Evolutionary conservation across 306 rosid species (phyloP).

Genomic region (Cajanus cajan): DNA sequence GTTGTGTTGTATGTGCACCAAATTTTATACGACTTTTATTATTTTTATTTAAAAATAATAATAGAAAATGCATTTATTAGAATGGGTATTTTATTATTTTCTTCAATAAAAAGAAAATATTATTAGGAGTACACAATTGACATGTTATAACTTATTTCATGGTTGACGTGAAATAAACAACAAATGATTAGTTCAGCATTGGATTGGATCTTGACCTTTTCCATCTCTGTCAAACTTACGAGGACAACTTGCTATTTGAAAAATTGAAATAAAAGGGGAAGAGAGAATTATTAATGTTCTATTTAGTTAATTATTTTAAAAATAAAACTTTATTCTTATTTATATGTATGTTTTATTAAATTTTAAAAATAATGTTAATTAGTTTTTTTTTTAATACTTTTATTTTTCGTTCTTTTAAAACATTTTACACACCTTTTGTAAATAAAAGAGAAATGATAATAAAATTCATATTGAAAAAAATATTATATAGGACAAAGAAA

Average conservation of each 20-base stretch:
- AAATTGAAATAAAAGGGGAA: not conserved
- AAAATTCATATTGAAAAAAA: not conserved
- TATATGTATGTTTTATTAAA: not conserved
- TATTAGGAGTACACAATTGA: not conserved
- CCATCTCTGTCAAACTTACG: not conserved
- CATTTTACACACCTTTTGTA: not conserved
- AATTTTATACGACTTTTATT: not conserved
- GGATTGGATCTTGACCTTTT: conserved; percentile 28
- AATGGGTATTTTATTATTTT: not conserved
- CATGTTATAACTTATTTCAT: not conserved
- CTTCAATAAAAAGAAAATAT: not conserved
- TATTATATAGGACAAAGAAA: not conserved
- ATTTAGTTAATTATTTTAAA: not conserved
- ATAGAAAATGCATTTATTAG: not conserved
- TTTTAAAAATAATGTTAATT: not conserved
- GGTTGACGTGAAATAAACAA: conserved; percentile 26
- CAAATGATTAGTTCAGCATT: conserved; percentile 36
- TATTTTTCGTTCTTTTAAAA: not conserved
- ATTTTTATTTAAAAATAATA: not conserved
- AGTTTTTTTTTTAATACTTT: not conserved
- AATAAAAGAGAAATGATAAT: not conserved
- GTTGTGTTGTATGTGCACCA: not conserved
- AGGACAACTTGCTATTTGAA: not conserved
- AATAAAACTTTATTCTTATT: not conserved
- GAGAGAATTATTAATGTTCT: not conserved